Conservation (phyloP, 208 protist genomes). For the Trypanosoma theileri region DNA sequence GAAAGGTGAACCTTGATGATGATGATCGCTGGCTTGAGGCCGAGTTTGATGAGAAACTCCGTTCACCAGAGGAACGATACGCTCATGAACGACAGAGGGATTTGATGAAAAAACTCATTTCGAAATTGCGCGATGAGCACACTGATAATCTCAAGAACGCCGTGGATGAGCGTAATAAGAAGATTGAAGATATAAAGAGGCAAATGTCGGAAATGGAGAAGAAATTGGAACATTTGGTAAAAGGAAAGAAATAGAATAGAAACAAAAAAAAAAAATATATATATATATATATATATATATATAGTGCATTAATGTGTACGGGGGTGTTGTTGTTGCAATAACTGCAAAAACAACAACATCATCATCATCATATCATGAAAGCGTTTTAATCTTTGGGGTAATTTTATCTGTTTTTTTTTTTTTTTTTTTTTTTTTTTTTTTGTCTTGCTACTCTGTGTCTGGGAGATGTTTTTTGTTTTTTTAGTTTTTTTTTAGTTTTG, state of each 20-base stretch:
- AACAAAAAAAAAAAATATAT: neutral
- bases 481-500: neutral
- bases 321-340: no score
- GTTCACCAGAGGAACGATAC: constrained; percentile 81
- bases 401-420: no score
- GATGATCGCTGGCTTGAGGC: constrained; percentile 86
- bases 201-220: constrained; percentile 47
- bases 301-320: no score
- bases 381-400: no score
- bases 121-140: constrained; percentile 49
- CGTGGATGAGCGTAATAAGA: constrained; percentile 36
- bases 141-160: constrained; percentile 43
- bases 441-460: no score
- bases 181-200: constrained; percentile 53
- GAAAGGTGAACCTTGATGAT: constrained; percentile 53
- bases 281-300: neutral
- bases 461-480: neutral
- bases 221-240: constrained; percentile 45
- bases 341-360: no score
- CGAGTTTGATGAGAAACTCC: constrained; percentile 83
- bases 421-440: no score
- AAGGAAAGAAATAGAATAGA: constrained; percentile 7
- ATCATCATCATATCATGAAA: no score
- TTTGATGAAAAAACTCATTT: constrained; percentile 52
- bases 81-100: constrained; percentile 62